A percentile compares a stretch with the other conserved stretches of the same genome.
Conservation (phyloP, 2,329 filamentous ascomycete species). For the Trichoderma sp. region DNA sequence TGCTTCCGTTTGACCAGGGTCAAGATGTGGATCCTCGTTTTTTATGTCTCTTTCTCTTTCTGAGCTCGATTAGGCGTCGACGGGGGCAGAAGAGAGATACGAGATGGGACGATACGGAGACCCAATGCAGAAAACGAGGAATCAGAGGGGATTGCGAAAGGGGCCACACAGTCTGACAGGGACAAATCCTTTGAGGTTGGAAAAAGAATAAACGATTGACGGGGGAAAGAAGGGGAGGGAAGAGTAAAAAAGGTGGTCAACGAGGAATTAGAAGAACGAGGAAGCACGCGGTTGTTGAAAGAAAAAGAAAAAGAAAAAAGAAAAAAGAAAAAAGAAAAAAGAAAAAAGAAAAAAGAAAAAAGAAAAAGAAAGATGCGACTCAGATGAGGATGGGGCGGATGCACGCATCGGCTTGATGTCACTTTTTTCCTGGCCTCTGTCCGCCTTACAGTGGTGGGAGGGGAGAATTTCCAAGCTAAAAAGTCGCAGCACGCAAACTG, state of each 20-base stretch:
- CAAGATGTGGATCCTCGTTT: neutral
- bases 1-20: conserved; percentile 11
- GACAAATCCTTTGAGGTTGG: neutral
- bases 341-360: neutral
- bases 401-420: conserved; percentile 17
- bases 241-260: neutral
- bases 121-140: conserved; percentile 5
- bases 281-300: neutral
- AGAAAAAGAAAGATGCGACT: neutral
- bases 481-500: neutral
- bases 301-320: too few species aligned
- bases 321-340: neutral
- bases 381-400: conserved; percentile 13
- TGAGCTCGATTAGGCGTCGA: conserved; percentile 8
- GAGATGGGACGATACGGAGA: conserved; percentile 10
- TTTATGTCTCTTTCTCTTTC: neutral
- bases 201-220: conserved; percentile 17
- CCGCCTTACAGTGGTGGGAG: neutral
- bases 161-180: neutral
- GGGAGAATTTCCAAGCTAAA: neutral
- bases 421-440: neutral
- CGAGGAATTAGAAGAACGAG: neutral
- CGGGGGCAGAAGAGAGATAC: neutral
- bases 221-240: neutral
- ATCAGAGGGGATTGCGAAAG: conserved; percentile 18